A percentile compares a stretch with the other conserved stretches of the same genome.
Evolutionary conservation across 495 filamentous ascomycete species (phyloP).

Genomic region (Talaromyces thailandensis): DNA sequence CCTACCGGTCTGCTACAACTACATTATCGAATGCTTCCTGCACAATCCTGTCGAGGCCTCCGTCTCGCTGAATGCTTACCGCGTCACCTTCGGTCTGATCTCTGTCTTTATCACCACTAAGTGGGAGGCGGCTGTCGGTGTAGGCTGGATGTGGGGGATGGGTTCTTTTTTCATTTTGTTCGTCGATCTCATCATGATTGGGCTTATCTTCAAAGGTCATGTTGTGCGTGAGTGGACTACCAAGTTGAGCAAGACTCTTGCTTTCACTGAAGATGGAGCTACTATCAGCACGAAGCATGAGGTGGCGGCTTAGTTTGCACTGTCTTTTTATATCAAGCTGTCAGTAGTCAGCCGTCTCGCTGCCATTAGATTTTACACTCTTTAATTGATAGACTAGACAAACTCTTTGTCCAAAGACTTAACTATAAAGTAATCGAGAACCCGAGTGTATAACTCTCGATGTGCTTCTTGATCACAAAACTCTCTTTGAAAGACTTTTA

Average conservation of each 20-base stretch:
- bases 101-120: slow-evolving; percentile 26
- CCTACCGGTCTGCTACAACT: slow-evolving; percentile 31
- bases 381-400: neutral
- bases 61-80: slow-evolving; percentile 21
- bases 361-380: neutral
- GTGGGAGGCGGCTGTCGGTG: slow-evolving; percentile 25
- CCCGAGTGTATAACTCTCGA: too few species aligned
- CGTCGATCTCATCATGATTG: slow-evolving; percentile 16
- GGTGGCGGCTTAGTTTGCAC: neutral
- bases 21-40: slow-evolving; percentile 30
- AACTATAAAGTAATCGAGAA: too few species aligned
- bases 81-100: slow-evolving; percentile 23
- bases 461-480: too few species aligned
- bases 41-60: slow-evolving; percentile 21
- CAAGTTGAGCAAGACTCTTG: neutral
- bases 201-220: slow-evolving; percentile 21
- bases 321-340: neutral
- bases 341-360: neutral
- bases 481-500: too few species aligned
- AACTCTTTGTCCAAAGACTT: neutral
- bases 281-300: slow-evolving; percentile 1
- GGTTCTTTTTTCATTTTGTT: slow-evolving; percentile 23
- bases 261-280: slow-evolving; percentile 2
- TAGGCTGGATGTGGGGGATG: slow-evolving; percentile 35
- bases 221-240: neutral